Evolutionary conservation across 495 filamentous ascomycete species (phyloP).

Genomic region (Neurospora tetrasperma): DNA sequence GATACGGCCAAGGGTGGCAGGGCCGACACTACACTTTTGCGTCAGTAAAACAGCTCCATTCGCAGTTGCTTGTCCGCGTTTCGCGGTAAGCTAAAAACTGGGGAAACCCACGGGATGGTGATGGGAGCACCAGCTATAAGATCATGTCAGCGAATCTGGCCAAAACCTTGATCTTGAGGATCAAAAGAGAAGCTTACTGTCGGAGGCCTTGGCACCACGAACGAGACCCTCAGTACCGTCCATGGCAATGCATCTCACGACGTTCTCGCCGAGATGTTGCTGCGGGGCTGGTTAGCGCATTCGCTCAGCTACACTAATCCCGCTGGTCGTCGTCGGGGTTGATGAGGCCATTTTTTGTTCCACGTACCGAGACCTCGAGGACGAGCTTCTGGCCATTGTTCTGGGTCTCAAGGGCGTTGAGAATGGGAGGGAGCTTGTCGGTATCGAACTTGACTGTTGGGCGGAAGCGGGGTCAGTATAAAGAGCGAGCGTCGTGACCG

Average conservation of each 20-base stretch:
- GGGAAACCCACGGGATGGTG: constrained; percentile 58
- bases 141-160: constrained; percentile 9
- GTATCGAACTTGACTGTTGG: constrained; percentile 77
- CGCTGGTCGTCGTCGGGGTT: neutral
- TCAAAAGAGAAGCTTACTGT: constrained; percentile 39
- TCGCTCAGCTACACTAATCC: constrained; percentile 6
- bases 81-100: neutral
- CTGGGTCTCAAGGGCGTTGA: constrained; percentile 86
- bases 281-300: constrained; percentile 39
- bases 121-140: constrained; percentile 68
- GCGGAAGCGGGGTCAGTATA: constrained; percentile 15
- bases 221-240: constrained; percentile 99
- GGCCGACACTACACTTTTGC: constrained; percentile 51
- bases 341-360: constrained; percentile 8
- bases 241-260: constrained; percentile 99
- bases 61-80: neutral
- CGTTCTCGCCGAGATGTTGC: constrained; percentile 99
- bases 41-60: neutral
- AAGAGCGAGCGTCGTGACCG: neutral
- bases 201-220: constrained; percentile 71
- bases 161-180: neutral
- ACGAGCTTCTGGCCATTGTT: constrained; percentile 93
- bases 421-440: constrained; percentile 89
- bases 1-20: constrained; percentile 93
- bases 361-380: constrained; percentile 90